Evolutionary conservation across 179 eudicot genomes (phyloP).

Genomic region (Pouteria campechiana): DNA sequence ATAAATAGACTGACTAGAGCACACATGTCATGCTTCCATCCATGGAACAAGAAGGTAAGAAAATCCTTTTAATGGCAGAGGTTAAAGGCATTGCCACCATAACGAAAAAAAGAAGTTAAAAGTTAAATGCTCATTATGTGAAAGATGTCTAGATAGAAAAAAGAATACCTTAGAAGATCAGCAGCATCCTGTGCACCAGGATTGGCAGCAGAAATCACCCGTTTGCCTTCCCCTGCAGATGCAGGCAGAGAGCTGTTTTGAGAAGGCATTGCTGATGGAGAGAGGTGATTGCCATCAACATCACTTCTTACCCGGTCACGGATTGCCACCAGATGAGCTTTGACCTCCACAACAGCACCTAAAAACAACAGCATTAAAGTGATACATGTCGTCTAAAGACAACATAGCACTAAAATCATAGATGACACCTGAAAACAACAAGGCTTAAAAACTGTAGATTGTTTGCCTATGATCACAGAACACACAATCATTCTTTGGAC

Average conservation of each 20-base stretch:
- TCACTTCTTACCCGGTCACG: conserved; percentile 96
- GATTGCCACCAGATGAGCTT: conserved; percentile 76
- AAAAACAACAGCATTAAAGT: too few species aligned
- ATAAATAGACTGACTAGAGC: too few species aligned
- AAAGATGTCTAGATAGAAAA: not conserved
- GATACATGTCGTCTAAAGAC: too few species aligned
- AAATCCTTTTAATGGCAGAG: too few species aligned
- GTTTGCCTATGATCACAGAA: too few species aligned
- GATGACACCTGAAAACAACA: too few species aligned
- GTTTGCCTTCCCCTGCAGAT: conserved; percentile 32
- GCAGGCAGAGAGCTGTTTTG: conserved; percentile 15
- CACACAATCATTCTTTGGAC: too few species aligned
- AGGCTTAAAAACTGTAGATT: too few species aligned
- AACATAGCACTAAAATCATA: too few species aligned
- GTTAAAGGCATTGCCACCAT: too few species aligned
- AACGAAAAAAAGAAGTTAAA: conserved; percentile 5
- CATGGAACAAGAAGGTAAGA: too few species aligned
- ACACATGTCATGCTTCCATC: too few species aligned
- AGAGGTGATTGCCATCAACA: conserved; percentile 32
- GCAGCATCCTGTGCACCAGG: conserved; percentile 50
- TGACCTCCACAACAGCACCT: conserved; percentile 89
- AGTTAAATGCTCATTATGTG: not conserved
- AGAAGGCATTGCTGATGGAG: conserved; percentile 25
- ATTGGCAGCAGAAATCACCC: conserved; percentile 39
- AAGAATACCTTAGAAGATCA: conserved; percentile 56